These are phyloP conservation scores for Boletus pseudo-olivaceus DNA, from an alignment of 768 basidiomycete species.

Conservation along the genomic window DNA sequence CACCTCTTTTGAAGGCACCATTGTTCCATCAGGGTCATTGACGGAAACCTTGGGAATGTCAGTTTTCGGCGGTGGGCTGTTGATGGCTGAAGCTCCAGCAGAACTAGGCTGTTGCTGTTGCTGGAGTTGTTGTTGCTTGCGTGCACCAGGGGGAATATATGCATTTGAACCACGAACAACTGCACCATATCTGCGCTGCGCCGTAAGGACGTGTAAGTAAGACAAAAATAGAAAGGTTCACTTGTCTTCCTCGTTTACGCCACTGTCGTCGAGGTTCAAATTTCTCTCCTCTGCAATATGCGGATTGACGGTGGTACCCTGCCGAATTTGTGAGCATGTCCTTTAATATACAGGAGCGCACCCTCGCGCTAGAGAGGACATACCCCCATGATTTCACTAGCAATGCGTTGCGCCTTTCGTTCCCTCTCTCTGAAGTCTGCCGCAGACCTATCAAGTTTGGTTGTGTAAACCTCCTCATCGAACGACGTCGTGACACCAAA, in stretches of 20 bases:
- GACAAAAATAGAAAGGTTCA: constrained; percentile 36
- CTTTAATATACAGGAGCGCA: constrained; percentile 4
- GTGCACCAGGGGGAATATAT: constrained; percentile 91
- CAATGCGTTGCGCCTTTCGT: constrained; percentile 80
- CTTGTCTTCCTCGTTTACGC: constrained; percentile 95
- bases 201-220: constrained; percentile 20
- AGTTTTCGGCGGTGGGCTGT: constrained; percentile 26
- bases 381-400: constrained; percentile 88
- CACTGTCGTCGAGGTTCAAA: constrained; percentile 61
- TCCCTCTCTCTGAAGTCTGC: constrained; percentile 89
- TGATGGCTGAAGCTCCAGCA: constrained; percentile 29
- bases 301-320: constrained; percentile 67
- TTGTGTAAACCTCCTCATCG: constrained; percentile 94
- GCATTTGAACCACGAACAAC: constrained; percentile 86
- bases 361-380: constrained; percentile 24
- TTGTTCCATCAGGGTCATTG: constrained; percentile 73
- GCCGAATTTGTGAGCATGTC: constrained; percentile 13
- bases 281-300: constrained; percentile 90
- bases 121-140: constrained; percentile 43
- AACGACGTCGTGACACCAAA: constrained; percentile 92
- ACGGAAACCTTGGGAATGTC: constrained; percentile 74
- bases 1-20: constrained; percentile 40
- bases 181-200: constrained; percentile 71
- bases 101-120: constrained; percentile 20
- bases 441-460: constrained; percentile 79